Evolutionary conservation across 73 alveolate species (phyloP).

Genomic region (Urostyla sp.): DNA sequence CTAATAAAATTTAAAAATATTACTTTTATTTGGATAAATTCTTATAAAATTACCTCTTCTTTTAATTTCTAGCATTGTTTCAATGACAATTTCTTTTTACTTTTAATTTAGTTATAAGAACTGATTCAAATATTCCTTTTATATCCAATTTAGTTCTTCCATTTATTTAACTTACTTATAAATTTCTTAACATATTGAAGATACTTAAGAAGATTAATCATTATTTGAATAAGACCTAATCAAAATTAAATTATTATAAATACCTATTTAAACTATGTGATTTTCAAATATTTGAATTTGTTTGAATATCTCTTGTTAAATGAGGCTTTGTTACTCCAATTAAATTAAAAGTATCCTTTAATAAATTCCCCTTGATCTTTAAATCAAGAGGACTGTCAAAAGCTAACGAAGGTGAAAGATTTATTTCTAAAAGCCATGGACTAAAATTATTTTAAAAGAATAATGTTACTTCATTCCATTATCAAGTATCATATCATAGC

Average conservation of each 20-base stretch:
- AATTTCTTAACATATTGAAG: neutral
- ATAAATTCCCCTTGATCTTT: slow-evolving; percentile 79
- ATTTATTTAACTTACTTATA: neutral
- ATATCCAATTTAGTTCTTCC: neutral
- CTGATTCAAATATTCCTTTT: neutral
- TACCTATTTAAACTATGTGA: neutral
- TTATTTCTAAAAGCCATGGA: slow-evolving; percentile 96
- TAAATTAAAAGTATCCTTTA: slow-evolving; percentile 86
- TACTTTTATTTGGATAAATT: slow-evolving; percentile 60
- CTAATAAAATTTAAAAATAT: neutral
- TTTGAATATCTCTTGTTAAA: neutral
- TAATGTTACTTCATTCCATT: slow-evolving; percentile 24
- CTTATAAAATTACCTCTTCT: slow-evolving; percentile 66
- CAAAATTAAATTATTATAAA: neutral
- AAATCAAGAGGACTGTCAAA: slow-evolving; percentile 89
- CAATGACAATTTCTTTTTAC: neutral
- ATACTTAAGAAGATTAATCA: neutral
- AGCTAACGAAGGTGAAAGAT: slow-evolving; percentile 91
- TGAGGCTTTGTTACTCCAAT: slow-evolving; percentile 69
- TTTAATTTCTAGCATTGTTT: slow-evolving; percentile 15
- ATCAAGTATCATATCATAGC: slow-evolving; percentile 58
- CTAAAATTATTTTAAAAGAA: neutral
- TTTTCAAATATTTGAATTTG: neutral
- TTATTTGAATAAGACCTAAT: neutral
- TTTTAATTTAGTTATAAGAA: neutral